Evolutionary conservation across 2,329 filamentous ascomycete genomes (phyloP), one percentile per base, ranked within the genome.

Genomic region (Penicillium sp.): DNA sequence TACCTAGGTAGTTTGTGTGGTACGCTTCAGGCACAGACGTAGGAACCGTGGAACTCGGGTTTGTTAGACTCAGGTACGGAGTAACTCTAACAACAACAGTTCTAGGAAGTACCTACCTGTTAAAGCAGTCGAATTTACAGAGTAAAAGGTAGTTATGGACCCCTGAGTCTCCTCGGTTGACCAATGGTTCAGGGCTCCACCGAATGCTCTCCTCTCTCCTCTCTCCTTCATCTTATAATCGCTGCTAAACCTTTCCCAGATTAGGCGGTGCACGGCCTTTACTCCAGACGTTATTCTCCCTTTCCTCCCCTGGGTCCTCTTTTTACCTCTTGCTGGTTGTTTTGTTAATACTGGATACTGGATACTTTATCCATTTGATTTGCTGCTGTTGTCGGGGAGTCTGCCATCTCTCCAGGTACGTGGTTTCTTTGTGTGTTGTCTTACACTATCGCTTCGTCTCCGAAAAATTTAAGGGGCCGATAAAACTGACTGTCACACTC

Each of bases 161-260:
- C 44, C 20, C 46, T 39, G 39, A n/a, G 16, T 3, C 10, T 35
- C 46, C 48, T 53, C 50, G 47, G 39, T 50, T 47, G 41, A 24
- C 42, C 46, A 27, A 35, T 32, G 7, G 32, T 14, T 26, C 35
- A 8, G 8, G 27, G 32, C 24, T 35, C 43, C 36, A 45, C 32
- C 42, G 40, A 34, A 49, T 45, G 47, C 44, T 44, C n/a, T n/a
- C n/a, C n/a, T n/a, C n/a, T n/a, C n/a, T n/a, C n/a, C n/a, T n/a
- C n/a, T n/a, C n/a, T n/a, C 55, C 53, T 59, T 58, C 55, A 58
- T 58, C 55, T 58, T 58, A 56, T 58, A 56, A 49, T 50, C 44
- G 44, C 38, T 49, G 53, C 56, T 59, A 59, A 52, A 44, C 54
- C 48, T 22, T 28, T 31, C 39, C 14, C 18, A 45, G 48, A 46